These are phyloP conservation scores for Fusarium sp. DNA, from an alignment of 2,329 filamentous ascomycete species.

Conservation along the genomic window DNA sequence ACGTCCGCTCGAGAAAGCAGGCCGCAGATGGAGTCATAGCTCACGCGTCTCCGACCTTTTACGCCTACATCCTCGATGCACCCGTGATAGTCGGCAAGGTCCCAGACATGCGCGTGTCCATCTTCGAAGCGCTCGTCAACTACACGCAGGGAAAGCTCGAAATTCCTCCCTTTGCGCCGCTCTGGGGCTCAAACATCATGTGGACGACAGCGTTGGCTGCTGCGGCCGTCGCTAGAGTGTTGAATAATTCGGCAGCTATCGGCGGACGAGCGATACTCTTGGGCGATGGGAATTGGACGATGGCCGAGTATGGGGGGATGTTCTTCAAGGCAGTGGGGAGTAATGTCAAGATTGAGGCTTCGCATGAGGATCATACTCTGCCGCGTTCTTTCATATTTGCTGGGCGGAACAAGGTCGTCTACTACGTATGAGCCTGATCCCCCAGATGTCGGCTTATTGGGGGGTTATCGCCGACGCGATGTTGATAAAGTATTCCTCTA, in stretches of 20 bases:
- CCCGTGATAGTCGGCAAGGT: background rate
- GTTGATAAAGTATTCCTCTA: background rate
- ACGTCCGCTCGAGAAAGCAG: background rate
- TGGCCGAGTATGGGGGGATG: background rate
- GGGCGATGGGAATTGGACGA: background rate
- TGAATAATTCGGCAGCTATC: background rate
- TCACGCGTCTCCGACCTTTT: background rate
- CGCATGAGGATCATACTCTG: background rate
- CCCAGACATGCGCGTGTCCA: background rate
- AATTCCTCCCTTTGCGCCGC: background rate
- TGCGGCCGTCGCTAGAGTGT: background rate
- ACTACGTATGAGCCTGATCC: background rate
- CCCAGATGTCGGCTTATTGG: background rate
- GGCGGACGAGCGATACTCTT: background rate
- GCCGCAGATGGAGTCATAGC: background rate
- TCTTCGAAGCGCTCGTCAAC: background rate
- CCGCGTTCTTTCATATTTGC: background rate
- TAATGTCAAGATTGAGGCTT: background rate
- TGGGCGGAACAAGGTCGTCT: background rate
- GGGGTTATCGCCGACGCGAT: background rate
- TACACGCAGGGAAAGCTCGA: background rate
- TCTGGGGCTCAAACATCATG: background rate
- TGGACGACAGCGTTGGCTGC: background rate
- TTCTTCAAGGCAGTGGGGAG: background rate
- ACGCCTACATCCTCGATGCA: background rate